Percentiles rank a stretch among this genome's conserved stretches.
Conservation (phyloP, 805 yeast species). For the Metschnikowia lochheadii region DNA sequence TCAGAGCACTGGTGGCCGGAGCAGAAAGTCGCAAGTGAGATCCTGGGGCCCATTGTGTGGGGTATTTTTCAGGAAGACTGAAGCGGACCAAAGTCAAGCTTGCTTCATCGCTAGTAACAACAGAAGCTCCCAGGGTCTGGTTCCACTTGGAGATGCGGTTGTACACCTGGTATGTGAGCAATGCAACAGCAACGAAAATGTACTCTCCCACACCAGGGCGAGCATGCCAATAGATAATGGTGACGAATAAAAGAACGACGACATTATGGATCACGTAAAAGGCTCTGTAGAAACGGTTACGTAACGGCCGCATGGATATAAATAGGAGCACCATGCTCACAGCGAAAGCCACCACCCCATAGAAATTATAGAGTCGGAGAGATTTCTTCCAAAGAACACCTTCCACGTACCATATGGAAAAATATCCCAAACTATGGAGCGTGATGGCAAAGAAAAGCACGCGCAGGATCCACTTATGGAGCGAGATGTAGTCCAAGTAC, state of each 20-base stretch:
- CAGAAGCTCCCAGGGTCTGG: not conserved
- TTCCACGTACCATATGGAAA: slow-evolving; percentile 44
- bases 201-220: slow-evolving; percentile 56
- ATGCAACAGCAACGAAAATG: not conserved
- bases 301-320: slow-evolving; percentile 45
- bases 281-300: slow-evolving; percentile 45
- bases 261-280: slow-evolving; percentile 60
- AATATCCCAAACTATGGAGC: slow-evolving; percentile 52
- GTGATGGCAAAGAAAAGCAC: slow-evolving; percentile 43
- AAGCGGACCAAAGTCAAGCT: slow-evolving; percentile 21
- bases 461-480: slow-evolving; percentile 74
- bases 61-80: slow-evolving; percentile 15
- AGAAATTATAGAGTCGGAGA: slow-evolving; percentile 36
- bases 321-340: slow-evolving; percentile 35
- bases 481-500: slow-evolving; percentile 50
- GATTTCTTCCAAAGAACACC: slow-evolving; percentile 31
- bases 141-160: slow-evolving; percentile 22
- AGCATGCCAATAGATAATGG: slow-evolving; percentile 54
- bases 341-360: slow-evolving; percentile 48
- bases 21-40: slow-evolving; percentile 47
- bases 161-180: slow-evolving; percentile 35
- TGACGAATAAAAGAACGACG: slow-evolving; percentile 40
- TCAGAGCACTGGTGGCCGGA: slow-evolving; percentile 6
- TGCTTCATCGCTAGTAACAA: slow-evolving; percentile 15
- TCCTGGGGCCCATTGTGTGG: slow-evolving; percentile 42